Percentiles rank a stretch among this genome's conserved stretches.
These are phyloP conservation scores for Syzygium grande DNA, from an alignment of 345 rosid genomes.

Conservation along the genomic window DNA sequence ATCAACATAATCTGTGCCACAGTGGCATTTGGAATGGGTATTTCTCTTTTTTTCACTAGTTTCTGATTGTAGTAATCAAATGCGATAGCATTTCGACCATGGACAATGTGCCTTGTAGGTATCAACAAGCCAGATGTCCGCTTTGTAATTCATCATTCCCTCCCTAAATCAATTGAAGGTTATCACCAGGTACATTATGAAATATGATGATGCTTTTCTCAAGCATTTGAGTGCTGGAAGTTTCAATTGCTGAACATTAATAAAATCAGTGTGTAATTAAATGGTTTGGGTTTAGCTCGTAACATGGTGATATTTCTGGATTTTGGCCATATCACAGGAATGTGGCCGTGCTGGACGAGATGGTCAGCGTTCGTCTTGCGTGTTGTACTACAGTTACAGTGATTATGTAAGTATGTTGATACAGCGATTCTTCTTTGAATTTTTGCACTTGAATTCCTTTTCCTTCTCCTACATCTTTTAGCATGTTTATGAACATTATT, in stretches of 20 bases:
- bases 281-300: not conserved
- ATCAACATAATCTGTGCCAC: constrained; percentile 95
- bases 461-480: not conserved
- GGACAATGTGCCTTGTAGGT: constrained; percentile 35
- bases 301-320: not conserved
- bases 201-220: not conserved
- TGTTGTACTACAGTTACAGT: constrained; percentile 86
- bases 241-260: not conserved
- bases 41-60: not conserved
- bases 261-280: not conserved
- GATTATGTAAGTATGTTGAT: constrained; percentile 63
- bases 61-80: not conserved
- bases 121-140: constrained; percentile 99
- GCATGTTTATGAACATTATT: not conserved
- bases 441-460: not conserved
- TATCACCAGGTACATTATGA: constrained; percentile 74
- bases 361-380: constrained; percentile 85
- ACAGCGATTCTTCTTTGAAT: not conserved
- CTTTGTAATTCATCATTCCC: constrained; percentile 98
- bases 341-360: constrained; percentile 99
- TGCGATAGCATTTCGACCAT: not conserved
- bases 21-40: constrained; percentile 99
- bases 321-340: constrained; percentile 37
- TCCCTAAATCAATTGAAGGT: constrained; percentile 98
- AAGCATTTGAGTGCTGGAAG: not conserved